Evolutionary conservation across 306 rosid genomes (phyloP).

Genomic region (Vachellia pachyceras): DNA sequence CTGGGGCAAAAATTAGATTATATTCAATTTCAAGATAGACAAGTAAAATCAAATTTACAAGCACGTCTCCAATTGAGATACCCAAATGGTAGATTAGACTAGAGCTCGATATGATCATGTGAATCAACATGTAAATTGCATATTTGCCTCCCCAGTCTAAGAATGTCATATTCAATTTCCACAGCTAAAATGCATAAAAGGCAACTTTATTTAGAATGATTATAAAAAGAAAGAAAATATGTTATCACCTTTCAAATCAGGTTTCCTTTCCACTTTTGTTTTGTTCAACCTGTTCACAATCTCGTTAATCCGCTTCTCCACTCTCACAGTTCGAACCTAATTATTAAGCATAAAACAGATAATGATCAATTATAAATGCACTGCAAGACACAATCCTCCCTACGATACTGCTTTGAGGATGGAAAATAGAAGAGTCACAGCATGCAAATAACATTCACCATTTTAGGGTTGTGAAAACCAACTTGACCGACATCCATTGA

Average conservation of each 20-base stretch:
- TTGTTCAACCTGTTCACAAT: conserved; percentile 72
- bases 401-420: not conserved
- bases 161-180: not conserved
- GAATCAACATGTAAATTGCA: not conserved
- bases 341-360: conserved; percentile 35
- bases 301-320: conserved; percentile 78
- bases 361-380: conserved; percentile 19
- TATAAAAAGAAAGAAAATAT: not conserved
- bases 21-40: not conserved
- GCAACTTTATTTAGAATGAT: not conserved
- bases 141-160: not conserved
- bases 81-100: too few relatives aligned
- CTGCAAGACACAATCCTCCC: not conserved
- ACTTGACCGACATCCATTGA: conserved; percentile 90
- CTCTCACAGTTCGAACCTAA: conserved; percentile 79
- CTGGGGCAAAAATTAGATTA: conserved; percentile 1
- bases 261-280: conserved; percentile 77
- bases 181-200: not conserved
- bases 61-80: not conserved
- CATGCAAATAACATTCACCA: conserved; percentile 43
- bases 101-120: not conserved
- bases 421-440: not conserved
- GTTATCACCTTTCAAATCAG: conserved; percentile 71
- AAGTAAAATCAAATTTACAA: not conserved
- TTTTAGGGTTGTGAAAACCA: conserved; percentile 73